Percentiles rank a stretch among this genome's conserved stretches.
Conservation (phyloP, 2,329 filamentous ascomycete genomes). For the Pleurostoma richardsiae region DNA sequence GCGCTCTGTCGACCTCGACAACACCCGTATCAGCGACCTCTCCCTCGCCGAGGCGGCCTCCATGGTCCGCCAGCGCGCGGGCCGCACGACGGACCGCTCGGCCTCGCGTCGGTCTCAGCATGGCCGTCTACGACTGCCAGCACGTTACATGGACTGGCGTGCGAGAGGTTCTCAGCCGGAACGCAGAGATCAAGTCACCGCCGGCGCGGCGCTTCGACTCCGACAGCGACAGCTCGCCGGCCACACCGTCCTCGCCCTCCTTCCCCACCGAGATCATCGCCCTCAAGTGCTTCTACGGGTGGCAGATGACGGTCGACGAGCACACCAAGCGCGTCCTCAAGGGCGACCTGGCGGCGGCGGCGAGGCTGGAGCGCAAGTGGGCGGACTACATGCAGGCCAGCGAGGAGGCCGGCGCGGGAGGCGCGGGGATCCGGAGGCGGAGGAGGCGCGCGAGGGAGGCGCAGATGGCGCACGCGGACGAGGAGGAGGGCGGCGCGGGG, state of each 20-base stretch:
- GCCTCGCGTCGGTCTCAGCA: slow-evolving; percentile 60
- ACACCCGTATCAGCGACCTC: slow-evolving; percentile 84
- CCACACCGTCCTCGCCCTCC: slow-evolving; percentile 55
- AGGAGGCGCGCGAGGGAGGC: slow-evolving; percentile 77
- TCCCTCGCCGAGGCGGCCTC: slow-evolving; percentile 78
- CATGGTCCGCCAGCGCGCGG: slow-evolving; percentile 65
- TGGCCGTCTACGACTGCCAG: slow-evolving; percentile 87
- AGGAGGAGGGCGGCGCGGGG: slow-evolving; percentile 63
- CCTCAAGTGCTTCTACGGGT: slow-evolving; percentile 91
- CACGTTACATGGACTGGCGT: slow-evolving; percentile 92
- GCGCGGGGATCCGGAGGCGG: slow-evolving; percentile 62
- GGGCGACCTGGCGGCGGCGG: slow-evolving; percentile 70
- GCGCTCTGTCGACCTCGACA: slow-evolving; percentile 78
- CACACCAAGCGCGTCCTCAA: slow-evolving; percentile 81
- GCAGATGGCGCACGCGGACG: slow-evolving; percentile 72
- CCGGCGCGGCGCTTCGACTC: background rate
- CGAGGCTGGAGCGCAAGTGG: slow-evolving; percentile 85
- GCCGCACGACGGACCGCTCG: slow-evolving; percentile 31
- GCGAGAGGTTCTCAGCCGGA: slow-evolving; percentile 78
- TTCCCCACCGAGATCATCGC: slow-evolving; percentile 77
- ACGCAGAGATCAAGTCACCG: slow-evolving; percentile 66
- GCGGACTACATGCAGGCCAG: slow-evolving; percentile 89
- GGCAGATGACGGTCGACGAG: slow-evolving; percentile 91
- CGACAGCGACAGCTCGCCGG: slow-evolving; percentile 14
- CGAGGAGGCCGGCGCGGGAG: slow-evolving; percentile 72